phyloP scores from a whole-genome alignment of 2,329 filamentous ascomycete species.

The Dactylonectria estremocensis region DNA sequence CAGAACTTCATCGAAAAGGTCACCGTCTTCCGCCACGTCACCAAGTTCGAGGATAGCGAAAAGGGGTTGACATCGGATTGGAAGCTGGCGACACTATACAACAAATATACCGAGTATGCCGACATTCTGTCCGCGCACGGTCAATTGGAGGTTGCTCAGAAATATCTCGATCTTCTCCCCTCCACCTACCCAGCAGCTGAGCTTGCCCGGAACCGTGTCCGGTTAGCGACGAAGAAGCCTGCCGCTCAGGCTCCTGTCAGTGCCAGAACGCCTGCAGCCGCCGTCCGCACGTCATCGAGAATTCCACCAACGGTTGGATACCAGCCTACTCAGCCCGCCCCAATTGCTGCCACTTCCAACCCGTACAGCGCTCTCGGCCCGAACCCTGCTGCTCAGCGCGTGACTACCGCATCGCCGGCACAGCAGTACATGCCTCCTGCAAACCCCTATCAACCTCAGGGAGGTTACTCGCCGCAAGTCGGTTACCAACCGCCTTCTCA shows the following conservation, averaged over 20 bases:
- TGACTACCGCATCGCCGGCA: constrained; percentile 42
- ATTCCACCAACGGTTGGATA: constrained; percentile 61
- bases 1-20: constrained; percentile 99
- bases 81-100: constrained; percentile 91
- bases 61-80: constrained; percentile 80
- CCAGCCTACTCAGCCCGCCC: constrained; percentile 61
- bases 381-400: constrained; percentile 43
- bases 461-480: constrained; percentile 41
- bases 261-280: constrained; percentile 47
- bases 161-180: constrained; percentile 91
- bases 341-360: constrained; percentile 47
- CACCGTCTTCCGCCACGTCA: constrained; percentile 94
- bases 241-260: constrained; percentile 47
- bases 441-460: constrained; percentile 54
- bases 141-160: constrained; percentile 87
- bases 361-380: constrained; percentile 61
- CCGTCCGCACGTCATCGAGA: constrained; percentile 57
- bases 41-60: constrained; percentile 89
- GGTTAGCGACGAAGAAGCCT: constrained; percentile 79
- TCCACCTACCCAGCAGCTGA: constrained; percentile 88
- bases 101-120: constrained; percentile 97
- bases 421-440: constrained; percentile 57
- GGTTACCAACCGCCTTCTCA: constrained; percentile 69
- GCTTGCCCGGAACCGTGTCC: constrained; percentile 86
- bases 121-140: constrained; percentile 95